Percentiles rank a stretch among this genome's conserved stretches.
Conservation (phyloP, 768 basidiomycete species). For the Rhizopogon sp. region DNA sequence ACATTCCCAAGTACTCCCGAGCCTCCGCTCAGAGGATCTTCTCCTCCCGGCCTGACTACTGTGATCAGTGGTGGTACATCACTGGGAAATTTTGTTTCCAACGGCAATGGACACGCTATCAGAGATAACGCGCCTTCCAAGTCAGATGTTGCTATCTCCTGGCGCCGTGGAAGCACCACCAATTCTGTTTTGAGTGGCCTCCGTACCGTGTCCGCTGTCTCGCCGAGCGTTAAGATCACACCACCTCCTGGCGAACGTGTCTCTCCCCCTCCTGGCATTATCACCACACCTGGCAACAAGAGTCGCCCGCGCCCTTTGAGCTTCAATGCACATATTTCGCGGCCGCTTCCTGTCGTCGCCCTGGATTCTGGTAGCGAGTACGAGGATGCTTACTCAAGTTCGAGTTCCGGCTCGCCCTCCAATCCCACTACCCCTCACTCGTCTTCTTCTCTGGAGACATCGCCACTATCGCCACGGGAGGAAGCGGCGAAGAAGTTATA, state of each 20-base stretch:
- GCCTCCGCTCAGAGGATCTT: slow-evolving; percentile 31
- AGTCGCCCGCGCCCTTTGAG: slow-evolving; percentile 66
- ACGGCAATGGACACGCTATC: slow-evolving; percentile 22
- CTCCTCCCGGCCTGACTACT: slow-evolving; percentile 54
- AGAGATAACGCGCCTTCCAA: slow-evolving; percentile 53
- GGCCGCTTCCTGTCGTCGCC: slow-evolving; percentile 44
- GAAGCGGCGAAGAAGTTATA: slow-evolving; percentile 84
- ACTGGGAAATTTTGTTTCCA: slow-evolving; percentile 51
- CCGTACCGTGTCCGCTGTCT: slow-evolving; percentile 46
- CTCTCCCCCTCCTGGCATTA: slow-evolving; percentile 42
- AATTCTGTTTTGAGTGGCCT: slow-evolving; percentile 69
- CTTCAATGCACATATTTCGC: slow-evolving; percentile 47
- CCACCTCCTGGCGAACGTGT: slow-evolving; percentile 61
- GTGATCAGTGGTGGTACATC: slow-evolving; percentile 70
- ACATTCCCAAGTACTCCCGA: slow-evolving; percentile 37
- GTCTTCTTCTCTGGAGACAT: slow-evolving; percentile 46
- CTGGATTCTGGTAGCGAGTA: slow-evolving; percentile 53
- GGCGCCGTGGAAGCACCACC: slow-evolving; percentile 70
- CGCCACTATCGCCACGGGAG: slow-evolving; percentile 78
- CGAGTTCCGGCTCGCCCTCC: slow-evolving; percentile 56
- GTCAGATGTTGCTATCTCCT: slow-evolving; percentile 74
- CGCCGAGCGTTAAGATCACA: slow-evolving; percentile 67
- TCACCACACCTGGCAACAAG: slow-evolving; percentile 23
- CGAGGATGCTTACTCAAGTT: slow-evolving; percentile 52
- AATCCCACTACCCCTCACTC: slow-evolving; percentile 77